Percentiles rank a stretch among this genome's conserved stretches.
phyloP scores from a whole-genome alignment of 2,329 filamentous ascomycete species.

The Colletotrichum sp. region DNA sequence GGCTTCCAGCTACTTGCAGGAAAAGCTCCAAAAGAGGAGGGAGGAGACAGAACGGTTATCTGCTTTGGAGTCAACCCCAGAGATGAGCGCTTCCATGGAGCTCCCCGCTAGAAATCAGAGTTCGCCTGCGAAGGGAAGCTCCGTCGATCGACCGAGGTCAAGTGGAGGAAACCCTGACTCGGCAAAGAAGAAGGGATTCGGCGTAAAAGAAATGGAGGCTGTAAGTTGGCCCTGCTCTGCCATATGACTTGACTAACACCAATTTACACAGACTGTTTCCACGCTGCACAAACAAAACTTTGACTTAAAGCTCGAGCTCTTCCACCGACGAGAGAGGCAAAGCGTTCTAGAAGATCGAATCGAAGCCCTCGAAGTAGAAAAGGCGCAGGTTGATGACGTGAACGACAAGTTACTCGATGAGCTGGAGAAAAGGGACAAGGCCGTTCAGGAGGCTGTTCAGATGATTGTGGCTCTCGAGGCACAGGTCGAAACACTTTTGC shows the following conservation, averaged over 20 bases:
- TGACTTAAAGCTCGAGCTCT: slow-evolving; percentile 76
- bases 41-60: slow-evolving; percentile 50
- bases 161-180: slow-evolving; percentile 43
- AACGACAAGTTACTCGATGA: slow-evolving; percentile 65
- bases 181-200: slow-evolving; percentile 58
- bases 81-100: slow-evolving; percentile 44
- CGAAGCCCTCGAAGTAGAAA: slow-evolving; percentile 59
- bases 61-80: slow-evolving; percentile 40
- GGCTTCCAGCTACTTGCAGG: slow-evolving; percentile 59
- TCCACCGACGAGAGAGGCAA: slow-evolving; percentile 71
- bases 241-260: slow-evolving; percentile 2
- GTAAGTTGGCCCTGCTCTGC: slow-evolving; percentile 37
- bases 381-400: slow-evolving; percentile 59
- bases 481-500: slow-evolving; percentile 57
- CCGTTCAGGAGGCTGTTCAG: slow-evolving; percentile 72
- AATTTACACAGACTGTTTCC: slow-evolving; percentile 60
- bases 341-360: slow-evolving; percentile 62
- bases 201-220: slow-evolving; percentile 72
- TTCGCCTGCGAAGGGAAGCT: slow-evolving; percentile 44
- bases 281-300: slow-evolving; percentile 79
- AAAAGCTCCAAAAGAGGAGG: slow-evolving; percentile 56
- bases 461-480: slow-evolving; percentile 73
- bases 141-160: slow-evolving; percentile 45
- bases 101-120: slow-evolving; percentile 36
- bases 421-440: slow-evolving; percentile 72